Conservation (phyloP, 805 yeast species). For the Candida odintsovae region DNA sequence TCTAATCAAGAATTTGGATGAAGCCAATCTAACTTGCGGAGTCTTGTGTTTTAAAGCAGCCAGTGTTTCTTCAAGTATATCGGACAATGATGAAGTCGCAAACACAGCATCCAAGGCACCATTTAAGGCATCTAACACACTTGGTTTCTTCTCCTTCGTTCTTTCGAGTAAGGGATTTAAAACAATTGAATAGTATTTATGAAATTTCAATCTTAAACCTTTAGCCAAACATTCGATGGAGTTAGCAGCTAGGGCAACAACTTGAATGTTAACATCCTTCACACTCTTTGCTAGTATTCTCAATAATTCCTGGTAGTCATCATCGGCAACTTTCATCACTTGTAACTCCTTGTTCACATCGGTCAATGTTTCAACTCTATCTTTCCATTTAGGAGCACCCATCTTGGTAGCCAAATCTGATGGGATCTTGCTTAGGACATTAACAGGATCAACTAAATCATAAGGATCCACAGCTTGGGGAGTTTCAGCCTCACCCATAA, state of each 20-base stretch:
- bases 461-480: slow-evolving; percentile 49
- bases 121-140: slow-evolving; percentile 68
- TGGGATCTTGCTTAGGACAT: slow-evolving; percentile 63
- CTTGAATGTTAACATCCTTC: slow-evolving; percentile 87
- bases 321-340: slow-evolving; percentile 50
- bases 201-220: slow-evolving; percentile 58
- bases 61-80: slow-evolving; percentile 54
- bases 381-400: slow-evolving; percentile 79
- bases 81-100: slow-evolving; percentile 41
- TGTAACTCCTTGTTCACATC: slow-evolving; percentile 45
- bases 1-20: slow-evolving; percentile 58
- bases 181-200: slow-evolving; percentile 45
- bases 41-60: slow-evolving; percentile 66
- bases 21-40: slow-evolving; percentile 73
- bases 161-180: slow-evolving; percentile 69
- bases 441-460: slow-evolving; percentile 65
- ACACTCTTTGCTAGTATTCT: slow-evolving; percentile 61
- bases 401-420: slow-evolving; percentile 49
- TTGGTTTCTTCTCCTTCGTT: slow-evolving; percentile 79
- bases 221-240: slow-evolving; percentile 54
- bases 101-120: slow-evolving; percentile 63
- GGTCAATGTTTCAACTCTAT: slow-evolving; percentile 79
- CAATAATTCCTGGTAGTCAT: slow-evolving; percentile 63
- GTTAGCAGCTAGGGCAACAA: slow-evolving; percentile 72
- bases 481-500: slow-evolving; percentile 23